Conservation (phyloP, 169 alveolate species). For the Plasmodium falciparum region DNA sequence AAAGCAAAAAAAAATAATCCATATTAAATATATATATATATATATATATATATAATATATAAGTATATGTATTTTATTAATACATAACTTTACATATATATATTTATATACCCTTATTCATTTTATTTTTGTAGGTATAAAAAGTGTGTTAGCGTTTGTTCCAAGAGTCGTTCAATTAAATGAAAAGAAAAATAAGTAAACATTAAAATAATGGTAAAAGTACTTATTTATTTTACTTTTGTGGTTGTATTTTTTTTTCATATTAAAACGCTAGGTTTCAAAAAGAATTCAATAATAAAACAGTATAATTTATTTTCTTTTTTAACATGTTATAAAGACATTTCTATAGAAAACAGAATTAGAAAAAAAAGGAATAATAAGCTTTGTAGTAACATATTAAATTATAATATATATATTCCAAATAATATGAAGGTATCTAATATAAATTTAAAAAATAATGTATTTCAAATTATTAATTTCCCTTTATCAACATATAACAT, state of each 20-base stretch:
- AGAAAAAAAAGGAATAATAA: slow-evolving; percentile 9
- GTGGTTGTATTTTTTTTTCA: slow-evolving; percentile 6
- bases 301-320: neutral
- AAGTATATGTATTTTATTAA: too few relatives aligned
- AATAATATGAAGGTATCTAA: slow-evolving; percentile 17
- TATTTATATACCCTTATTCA: neutral
- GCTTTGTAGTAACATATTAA: slow-evolving; percentile 7
- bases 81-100: neutral
- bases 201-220: slow-evolving; percentile 2
- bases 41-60: neutral
- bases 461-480: slow-evolving; percentile 17
- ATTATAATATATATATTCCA: slow-evolving; percentile 40
- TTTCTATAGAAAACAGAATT: slow-evolving; percentile 3
- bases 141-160: slow-evolving; percentile 59
- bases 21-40: neutral
- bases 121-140: slow-evolving; percentile 16
- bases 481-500: slow-evolving; percentile 31
- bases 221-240: slow-evolving; percentile 8
- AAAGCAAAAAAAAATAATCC: neutral
- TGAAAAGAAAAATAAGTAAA: slow-evolving; percentile 57
- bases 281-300: neutral
- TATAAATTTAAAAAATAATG: slow-evolving; percentile 7
- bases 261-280: neutral
- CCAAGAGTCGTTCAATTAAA: slow-evolving; percentile 63
- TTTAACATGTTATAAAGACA: neutral